Evolutionary conservation across 2,329 filamentous ascomycete species (phyloP).

Genomic region (Phaeophleospora eucalypticola): DNA sequence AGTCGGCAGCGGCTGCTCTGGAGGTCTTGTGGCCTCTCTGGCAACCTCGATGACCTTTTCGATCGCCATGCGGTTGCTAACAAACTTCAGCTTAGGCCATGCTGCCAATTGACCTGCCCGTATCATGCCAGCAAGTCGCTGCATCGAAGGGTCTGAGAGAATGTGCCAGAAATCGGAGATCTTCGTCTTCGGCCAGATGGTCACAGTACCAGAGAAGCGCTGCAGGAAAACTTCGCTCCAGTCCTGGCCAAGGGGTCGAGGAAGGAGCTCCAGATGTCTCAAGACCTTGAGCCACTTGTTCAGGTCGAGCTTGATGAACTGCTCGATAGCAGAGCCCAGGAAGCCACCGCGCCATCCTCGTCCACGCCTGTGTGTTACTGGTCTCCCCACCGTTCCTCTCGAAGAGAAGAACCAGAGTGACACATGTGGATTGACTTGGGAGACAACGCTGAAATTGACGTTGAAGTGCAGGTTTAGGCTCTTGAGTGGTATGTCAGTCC

Average conservation of each 20-base stretch:
- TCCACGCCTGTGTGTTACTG: slow-evolving; percentile 88
- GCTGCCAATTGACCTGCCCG: slow-evolving; percentile 83
- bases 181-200: slow-evolving; percentile 85
- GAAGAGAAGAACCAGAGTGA: slow-evolving; percentile 99
- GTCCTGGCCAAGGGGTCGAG: slow-evolving; percentile 85
- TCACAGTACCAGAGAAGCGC: slow-evolving; percentile 89
- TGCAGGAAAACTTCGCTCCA: slow-evolving; percentile 98
- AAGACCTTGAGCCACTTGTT: slow-evolving; percentile 97
- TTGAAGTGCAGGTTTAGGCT: slow-evolving; percentile 96
- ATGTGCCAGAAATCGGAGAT: slow-evolving; percentile 81
- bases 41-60: slow-evolving; percentile 65
- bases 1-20: slow-evolving; percentile 30
- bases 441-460: slow-evolving; percentile 92
- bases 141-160: slow-evolving; percentile 72
- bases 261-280: slow-evolving; percentile 84
- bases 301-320: slow-evolving; percentile 92
- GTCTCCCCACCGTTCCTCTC: slow-evolving; percentile 82
- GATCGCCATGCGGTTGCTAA: slow-evolving; percentile 79
- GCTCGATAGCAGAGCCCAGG: slow-evolving; percentile 84
- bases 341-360: slow-evolving; percentile 96
- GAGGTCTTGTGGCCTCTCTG: slow-evolving; percentile 40
- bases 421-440: slow-evolving; percentile 90
- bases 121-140: slow-evolving; percentile 79
- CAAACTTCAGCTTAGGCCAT: slow-evolving; percentile 88
- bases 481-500: slow-evolving; percentile 93